Conservation (phyloP, 441 rosid species). For the Geranium incanum region DNA sequence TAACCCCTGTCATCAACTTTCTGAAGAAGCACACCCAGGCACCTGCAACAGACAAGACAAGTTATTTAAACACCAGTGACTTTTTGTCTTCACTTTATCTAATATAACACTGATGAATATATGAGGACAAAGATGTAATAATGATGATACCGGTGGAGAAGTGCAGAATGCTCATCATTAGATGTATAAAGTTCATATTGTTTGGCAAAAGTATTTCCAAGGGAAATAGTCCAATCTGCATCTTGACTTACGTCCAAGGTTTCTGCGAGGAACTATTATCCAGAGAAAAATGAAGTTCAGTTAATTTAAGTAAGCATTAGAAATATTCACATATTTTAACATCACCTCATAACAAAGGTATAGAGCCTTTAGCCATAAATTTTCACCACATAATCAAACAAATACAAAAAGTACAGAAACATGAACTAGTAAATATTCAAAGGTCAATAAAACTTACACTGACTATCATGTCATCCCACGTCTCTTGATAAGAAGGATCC, state of each 20-base stretch:
- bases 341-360: not conserved
- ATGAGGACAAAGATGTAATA: conserved; percentile 21
- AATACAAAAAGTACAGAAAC: not conserved
- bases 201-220: conserved; percentile 77
- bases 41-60: conserved; percentile 41
- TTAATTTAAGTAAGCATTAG: not conserved
- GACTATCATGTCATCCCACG: conserved; percentile 99
- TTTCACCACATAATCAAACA: conserved; percentile 12
- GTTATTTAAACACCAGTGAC: not conserved
- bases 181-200: conserved; percentile 73
- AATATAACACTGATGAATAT: conserved; percentile 12
- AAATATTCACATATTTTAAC: not conserved
- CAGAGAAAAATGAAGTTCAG: conserved; percentile 12
- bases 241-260: conserved; percentile 94
- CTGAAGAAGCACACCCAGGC: conserved; percentile 92
- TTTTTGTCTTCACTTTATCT: not conserved
- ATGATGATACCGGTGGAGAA: conserved; percentile 72
- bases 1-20: conserved; percentile 81
- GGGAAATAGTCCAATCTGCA: conserved; percentile 73
- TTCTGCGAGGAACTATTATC: conserved; percentile 86
- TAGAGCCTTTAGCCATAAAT: not conserved
- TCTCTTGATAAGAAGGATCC: conserved; percentile 89
- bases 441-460: conserved; percentile 42
- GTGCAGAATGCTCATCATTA: conserved; percentile 85
- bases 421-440: conserved; percentile 11